phyloP scores from a whole-genome alignment of 1,284 basidiomycete species.

The Ceratobasidium sp. region DNA sequence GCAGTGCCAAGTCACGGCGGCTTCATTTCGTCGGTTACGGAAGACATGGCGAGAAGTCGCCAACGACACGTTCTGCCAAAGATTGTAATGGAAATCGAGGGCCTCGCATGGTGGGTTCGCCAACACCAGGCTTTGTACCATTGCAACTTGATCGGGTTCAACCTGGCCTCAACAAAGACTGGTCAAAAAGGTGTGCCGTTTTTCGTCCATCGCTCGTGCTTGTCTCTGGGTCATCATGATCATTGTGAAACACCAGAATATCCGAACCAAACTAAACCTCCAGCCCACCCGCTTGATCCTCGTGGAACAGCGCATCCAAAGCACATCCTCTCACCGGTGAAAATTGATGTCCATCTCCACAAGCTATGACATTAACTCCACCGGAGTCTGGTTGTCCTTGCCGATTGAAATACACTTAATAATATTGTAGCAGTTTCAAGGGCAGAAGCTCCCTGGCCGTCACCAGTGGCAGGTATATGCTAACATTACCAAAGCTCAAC shows the following conservation, averaged over 20 bases:
- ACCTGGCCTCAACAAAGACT: slow-evolving; percentile 54
- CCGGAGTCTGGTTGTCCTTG: slow-evolving; percentile 53
- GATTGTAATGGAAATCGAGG: too few relatives aligned
- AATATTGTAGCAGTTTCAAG: slow-evolving; percentile 46
- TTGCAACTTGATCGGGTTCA: slow-evolving; percentile 51
- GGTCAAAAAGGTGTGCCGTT: slow-evolving; percentile 57
- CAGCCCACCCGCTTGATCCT: too few relatives aligned
- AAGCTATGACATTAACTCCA: slow-evolving; percentile 59
- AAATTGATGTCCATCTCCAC: slow-evolving; percentile 62
- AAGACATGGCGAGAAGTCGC: too few relatives aligned
- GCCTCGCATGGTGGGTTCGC: too few relatives aligned
- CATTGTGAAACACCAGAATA: slow-evolving; percentile 58
- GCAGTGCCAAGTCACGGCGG: too few relatives aligned
- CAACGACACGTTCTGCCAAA: too few relatives aligned
- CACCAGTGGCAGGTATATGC: too few relatives aligned
- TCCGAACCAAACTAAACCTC: too few relatives aligned
- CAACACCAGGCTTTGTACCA: slow-evolving; percentile 45
- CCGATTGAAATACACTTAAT: not conserved
- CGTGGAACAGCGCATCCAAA: slow-evolving; percentile 52
- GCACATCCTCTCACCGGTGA: slow-evolving; percentile 55
- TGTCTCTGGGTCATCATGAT: slow-evolving; percentile 60
- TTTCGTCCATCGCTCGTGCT: slow-evolving; percentile 55
- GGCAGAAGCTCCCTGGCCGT: too few relatives aligned
- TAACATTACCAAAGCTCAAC: too few relatives aligned
- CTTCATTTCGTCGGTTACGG: too few relatives aligned